Percentiles rank a stretch among this genome's conserved stretches.
These are phyloP conservation scores for Schizosaccharomyces lindneri DNA, from an alignment of 805 yeast genomes.

Conservation along the genomic window DNA sequence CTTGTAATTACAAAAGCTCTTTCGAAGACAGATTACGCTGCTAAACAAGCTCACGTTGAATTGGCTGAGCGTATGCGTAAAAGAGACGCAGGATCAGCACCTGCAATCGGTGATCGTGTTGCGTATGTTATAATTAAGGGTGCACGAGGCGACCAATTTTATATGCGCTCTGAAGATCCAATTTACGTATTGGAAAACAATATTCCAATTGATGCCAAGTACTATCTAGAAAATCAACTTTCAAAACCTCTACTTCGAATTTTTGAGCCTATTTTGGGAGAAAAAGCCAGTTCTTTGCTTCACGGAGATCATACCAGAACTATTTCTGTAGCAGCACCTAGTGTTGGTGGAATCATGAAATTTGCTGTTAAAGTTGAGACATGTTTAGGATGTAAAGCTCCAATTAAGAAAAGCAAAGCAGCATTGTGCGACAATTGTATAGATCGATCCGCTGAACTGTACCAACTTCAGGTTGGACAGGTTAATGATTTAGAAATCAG, in stretches of 20 bases:
- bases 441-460: conserved; percentile 46
- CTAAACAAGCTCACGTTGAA: conserved; percentile 92
- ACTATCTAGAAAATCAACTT: conserved; percentile 76
- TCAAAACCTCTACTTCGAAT: conserved; percentile 82
- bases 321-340: conserved; percentile 40
- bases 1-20: conserved; percentile 82
- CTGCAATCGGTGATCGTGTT: conserved; percentile 89
- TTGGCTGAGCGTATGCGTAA: conserved; percentile 86
- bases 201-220: conserved; percentile 79
- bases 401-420: conserved; percentile 36
- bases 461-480: conserved; percentile 55
- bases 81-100: conserved; percentile 94
- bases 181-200: conserved; percentile 76
- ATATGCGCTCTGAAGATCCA: conserved; percentile 94
- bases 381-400: conserved; percentile 72
- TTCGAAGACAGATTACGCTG: conserved; percentile 73
- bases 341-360: conserved; percentile 68
- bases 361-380: conserved; percentile 74
- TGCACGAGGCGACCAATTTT: conserved; percentile 57
- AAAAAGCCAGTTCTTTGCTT: conserved; percentile 17
- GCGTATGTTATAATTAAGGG: conserved; percentile 82
- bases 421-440: conserved; percentile 65
- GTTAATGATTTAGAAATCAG: conserved; percentile 59
- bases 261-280: conserved; percentile 86
- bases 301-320: conserved; percentile 69